phyloP scores from a whole-genome alignment of 805 yeast species.

The Groenewaldozyma tartarivorans region DNA sequence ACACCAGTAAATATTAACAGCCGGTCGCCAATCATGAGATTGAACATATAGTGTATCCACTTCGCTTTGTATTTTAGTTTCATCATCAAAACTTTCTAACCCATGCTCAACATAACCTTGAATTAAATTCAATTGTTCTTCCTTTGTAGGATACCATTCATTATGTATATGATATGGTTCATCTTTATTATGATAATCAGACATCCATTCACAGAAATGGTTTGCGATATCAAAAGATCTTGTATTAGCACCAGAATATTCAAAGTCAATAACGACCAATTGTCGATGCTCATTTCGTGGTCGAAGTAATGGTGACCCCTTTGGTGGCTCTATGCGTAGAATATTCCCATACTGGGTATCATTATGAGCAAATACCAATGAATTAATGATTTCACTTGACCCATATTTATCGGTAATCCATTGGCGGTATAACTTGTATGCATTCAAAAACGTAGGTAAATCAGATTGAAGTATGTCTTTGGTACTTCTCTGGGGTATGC shows the following conservation, averaged over 20 bases:
- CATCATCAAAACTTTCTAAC: constrained; percentile 24
- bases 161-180: constrained; percentile 46
- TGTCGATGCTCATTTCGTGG: constrained; percentile 51
- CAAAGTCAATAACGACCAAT: constrained; percentile 91
- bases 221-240: constrained; percentile 88
- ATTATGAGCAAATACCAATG: constrained; percentile 81
- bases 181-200: constrained; percentile 66
- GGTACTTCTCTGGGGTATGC: constrained; percentile 9
- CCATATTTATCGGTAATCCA: constrained; percentile 54
- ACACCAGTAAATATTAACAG: constrained; percentile 73
- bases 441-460: constrained; percentile 41
- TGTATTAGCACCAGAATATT: constrained; percentile 83
- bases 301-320: constrained; percentile 41
- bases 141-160: constrained; percentile 53
- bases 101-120: constrained; percentile 63
- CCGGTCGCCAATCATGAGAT: constrained; percentile 67
- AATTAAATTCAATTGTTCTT: constrained; percentile 61
- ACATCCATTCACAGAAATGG: constrained; percentile 97
- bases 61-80: constrained; percentile 32
- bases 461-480: constrained; percentile 24
- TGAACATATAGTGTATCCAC: constrained; percentile 53
- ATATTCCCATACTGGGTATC: constrained; percentile 96
- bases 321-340: constrained; percentile 45
- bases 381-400: constrained; percentile 31
- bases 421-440: constrained; percentile 43